Evolutionary conservation across 352 stramenopile genomes (phyloP).

Genomic region (Globisporangium echinulatum): DNA sequence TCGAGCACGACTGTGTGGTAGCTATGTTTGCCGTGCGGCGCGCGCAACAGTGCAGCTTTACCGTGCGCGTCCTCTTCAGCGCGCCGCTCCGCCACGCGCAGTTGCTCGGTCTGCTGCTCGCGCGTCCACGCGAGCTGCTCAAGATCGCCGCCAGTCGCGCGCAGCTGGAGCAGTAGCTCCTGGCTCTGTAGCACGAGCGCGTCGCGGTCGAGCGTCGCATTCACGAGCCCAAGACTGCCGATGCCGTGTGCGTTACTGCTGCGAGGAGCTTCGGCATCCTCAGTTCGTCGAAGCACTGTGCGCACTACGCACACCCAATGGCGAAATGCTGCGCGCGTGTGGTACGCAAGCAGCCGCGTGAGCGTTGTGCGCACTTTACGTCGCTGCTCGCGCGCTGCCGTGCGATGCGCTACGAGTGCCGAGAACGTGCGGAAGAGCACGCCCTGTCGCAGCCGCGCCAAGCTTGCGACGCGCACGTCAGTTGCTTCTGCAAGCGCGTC

Average conservation of each 20-base stretch:
- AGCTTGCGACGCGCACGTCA: constrained; percentile 6
- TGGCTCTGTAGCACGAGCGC: constrained; percentile 44
- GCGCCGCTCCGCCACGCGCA: background rate
- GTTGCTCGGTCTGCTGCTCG: constrained; percentile 23
- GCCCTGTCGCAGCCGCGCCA: constrained; percentile 36
- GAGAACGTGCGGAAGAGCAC: constrained; percentile 41
- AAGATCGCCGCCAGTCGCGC: constrained; percentile 27
- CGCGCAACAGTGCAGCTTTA: background rate
- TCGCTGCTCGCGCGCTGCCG: constrained; percentile 21
- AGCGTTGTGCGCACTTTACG: constrained; percentile 35
- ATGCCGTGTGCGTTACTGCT: constrained; percentile 17
- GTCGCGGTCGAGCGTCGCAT: constrained; percentile 39
- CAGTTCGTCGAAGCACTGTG: background rate
- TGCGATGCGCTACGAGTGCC: constrained; percentile 39
- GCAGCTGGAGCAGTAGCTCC: constrained; percentile 34
- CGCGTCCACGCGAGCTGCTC: constrained; percentile 33
- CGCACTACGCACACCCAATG: constrained; percentile 22
- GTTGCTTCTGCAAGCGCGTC: background rate
- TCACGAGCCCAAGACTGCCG: constrained; percentile 39
- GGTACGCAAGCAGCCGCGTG: constrained; percentile 19
- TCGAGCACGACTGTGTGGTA: constrained; percentile 43
- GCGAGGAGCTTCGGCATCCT: background rate
- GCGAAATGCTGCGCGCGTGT: constrained; percentile 17
- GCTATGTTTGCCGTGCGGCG: constrained; percentile 3
- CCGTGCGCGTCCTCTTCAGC: background rate